Percentiles rank a stretch among this genome's conserved stretches.
phyloP scores from a whole-genome alignment of 164 flowering plant genomes.

The Magnolia officinalis region DNA sequence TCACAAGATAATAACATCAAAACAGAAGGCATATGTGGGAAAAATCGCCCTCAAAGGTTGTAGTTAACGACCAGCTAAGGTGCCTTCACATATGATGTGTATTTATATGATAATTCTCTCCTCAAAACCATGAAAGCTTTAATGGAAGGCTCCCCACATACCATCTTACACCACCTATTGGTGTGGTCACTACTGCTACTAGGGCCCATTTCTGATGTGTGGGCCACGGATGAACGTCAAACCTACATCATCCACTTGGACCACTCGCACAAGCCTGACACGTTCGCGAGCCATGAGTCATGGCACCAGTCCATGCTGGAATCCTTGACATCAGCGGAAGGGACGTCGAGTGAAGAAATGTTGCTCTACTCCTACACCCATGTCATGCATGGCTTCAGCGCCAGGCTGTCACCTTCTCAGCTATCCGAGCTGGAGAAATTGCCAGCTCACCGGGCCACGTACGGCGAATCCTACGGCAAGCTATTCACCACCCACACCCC shows the following conservation, averaged over 20 bases:
- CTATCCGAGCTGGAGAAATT: conserved; percentile 18
- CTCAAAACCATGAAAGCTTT: not conserved
- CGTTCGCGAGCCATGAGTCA: conserved; percentile 15
- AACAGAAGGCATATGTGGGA: not conserved
- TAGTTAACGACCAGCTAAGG: not conserved
- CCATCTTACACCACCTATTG: conserved; percentile 5
- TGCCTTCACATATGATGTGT: not conserved
- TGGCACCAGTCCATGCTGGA: conserved; percentile 23
- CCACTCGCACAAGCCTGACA: conserved; percentile 12
- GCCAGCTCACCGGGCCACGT: conserved; percentile 22
- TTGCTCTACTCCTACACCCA: conserved; percentile 25
- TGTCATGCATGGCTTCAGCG: conserved; percentile 31
- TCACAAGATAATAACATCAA: not conserved
- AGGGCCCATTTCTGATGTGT: not conserved
- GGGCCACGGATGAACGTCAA: conserved; percentile 3
- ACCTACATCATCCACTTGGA: conserved; percentile 28
- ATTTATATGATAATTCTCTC: not conserved
- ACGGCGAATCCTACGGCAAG: conserved; percentile 13
- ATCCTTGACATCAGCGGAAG: conserved; percentile 5
- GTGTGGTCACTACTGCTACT: conserved; percentile 7
- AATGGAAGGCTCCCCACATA: not conserved
- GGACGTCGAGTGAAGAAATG: conserved; percentile 1
- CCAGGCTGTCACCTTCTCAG: conserved; percentile 18
- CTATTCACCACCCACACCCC: conserved; percentile 25
- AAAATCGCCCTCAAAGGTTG: not conserved